Evolutionary conservation across 352 stramenopile species (phyloP), one percentile per base, ranked within the genome.

Genomic region (Pythium periplocum): DNA sequence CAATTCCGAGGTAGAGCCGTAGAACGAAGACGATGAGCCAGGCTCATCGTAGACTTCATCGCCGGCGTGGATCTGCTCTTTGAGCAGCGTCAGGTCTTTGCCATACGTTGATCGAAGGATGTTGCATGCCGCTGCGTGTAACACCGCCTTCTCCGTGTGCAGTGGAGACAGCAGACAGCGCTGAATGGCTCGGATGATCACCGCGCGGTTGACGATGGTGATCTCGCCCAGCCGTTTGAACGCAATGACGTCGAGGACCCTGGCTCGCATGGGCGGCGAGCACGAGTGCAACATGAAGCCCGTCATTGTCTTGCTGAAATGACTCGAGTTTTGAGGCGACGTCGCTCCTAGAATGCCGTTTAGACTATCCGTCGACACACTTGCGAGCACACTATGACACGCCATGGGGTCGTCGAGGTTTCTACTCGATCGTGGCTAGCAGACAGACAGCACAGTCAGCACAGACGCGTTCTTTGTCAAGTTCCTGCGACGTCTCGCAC

Each of bases 201-300:
- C 61, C 2, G 78, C 78, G 31, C 83, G 83, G 50, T 93, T 93
- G 5, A 71, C 54, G 45, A 91, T 72, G 31, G 39, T 76, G 68
- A 93, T 87, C 36, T 93, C 83, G 17, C 68, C 55, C 4, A 93
- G 58, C 26, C 83, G 64, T 54, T 83, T 51, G 40, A 69, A 72
- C 3, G 81, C 86, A 38, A 93, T 69, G n/a, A 93, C 75, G 45
- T 93, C 76, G 41, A 93, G 68, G 38, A 93, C 75, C 45, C 77
- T 82, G 8, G 72, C 62, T 32, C 83, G 78, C 52, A 87, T 80
- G 30, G 59, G 57, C 26, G 81, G 75, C 6, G 71, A 58, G 35
- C 77, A 86, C 35, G 79, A 77, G 38, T 90, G 76, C 46, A 93
- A 68, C 81, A 93, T 91, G 57, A 93, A 93, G 48, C 79, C 77